Percentiles rank a stretch among this genome's conserved stretches.
These are phyloP conservation scores for Colletotrichum horii DNA, from an alignment of 2,329 filamentous ascomycete species.

Conservation along the genomic window DNA sequence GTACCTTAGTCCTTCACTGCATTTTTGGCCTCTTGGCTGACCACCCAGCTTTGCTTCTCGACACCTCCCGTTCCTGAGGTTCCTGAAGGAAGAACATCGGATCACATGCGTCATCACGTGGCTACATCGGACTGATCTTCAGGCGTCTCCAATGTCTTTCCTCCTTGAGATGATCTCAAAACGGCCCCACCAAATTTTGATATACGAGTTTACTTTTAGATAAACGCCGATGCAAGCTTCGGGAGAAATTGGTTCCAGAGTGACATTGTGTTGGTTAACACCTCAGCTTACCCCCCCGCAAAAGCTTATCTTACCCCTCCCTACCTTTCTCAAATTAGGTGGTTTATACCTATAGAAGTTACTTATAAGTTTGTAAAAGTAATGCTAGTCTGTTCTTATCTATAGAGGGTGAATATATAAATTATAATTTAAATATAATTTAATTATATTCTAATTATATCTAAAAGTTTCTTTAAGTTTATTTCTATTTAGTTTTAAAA, in stretches of 20 bases:
- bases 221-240: conserved; percentile 19
- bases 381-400: no score
- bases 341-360: no score
- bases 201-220: conserved; percentile 19
- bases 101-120: conserved; percentile 17
- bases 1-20: conserved; percentile 11
- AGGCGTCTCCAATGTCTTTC: not conserved
- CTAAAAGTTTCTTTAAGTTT: no score
- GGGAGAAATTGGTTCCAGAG: conserved; percentile 13
- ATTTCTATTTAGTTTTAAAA: no score
- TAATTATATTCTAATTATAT: no score
- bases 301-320: no score
- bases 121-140: not conserved
- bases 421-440: no score
- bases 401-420: no score
- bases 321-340: no score
- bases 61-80: not conserved
- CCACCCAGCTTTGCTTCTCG: not conserved
- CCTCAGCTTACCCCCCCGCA: no score
- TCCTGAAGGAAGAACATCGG: not conserved
- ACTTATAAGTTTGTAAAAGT: no score
- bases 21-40: conserved; percentile 18
- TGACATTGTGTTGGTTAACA: no score
- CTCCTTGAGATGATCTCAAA: conserved; percentile 22
- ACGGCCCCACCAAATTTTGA: conserved; percentile 14